Base-by-base conservation (phyloP, 163 green algal genomes). In the Trebouxia gelatinosa region DNA sequence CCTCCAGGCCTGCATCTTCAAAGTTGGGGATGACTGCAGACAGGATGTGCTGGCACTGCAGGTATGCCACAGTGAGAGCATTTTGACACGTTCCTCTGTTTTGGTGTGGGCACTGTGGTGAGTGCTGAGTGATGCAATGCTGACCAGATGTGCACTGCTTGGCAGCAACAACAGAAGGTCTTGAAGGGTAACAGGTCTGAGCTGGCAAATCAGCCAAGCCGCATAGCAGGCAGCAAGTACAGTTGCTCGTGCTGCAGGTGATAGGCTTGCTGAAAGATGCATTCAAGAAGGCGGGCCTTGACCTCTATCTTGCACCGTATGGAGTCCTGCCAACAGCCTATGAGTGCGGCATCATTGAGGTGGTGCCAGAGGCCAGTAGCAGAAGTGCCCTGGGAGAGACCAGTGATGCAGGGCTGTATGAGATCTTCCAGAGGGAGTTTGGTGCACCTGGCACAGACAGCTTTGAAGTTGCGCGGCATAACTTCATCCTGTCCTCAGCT, bases 11-110 rank as follows among this genome's bases (percentile, higher is more conserved):
- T 96, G 89, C 89, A 98, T 98, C 85, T 98, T 98, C 93, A 98
- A 98, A 85, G 95, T 98, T 0, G 95, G 94, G 0, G 94, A 98
- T 80, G 95, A 98, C 82, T 94, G 93, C 70, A 78, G 94, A n/a
- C 95, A 98, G 84, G 94, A 98, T 78, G 93, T 98, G 68, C 88
- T 98, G 58, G 94, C 94, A 2, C 87, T 97, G 40, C 93, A 97
- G 87, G 88, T 93, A 1, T 62, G 68, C n/a, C n/a, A n/a, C n/a
- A n/a, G n/a, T n/a, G n/a, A n/a, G n/a, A n/a, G n/a, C n/a, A n/a
- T n/a, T n/a, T n/a, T n/a, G n/a, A n/a, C n/a, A n/a, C n/a, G n/a
- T n/a, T n/a, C n/a, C n/a, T n/a, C n/a, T n/a, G n/a, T n/a, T n/a
- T n/a, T n/a, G n/a, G n/a, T n/a, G n/a, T n/a, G n/a, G n/a, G n/a